Conservation (phyloP, 805 yeast species). For the Candida railenensis region DNA sequence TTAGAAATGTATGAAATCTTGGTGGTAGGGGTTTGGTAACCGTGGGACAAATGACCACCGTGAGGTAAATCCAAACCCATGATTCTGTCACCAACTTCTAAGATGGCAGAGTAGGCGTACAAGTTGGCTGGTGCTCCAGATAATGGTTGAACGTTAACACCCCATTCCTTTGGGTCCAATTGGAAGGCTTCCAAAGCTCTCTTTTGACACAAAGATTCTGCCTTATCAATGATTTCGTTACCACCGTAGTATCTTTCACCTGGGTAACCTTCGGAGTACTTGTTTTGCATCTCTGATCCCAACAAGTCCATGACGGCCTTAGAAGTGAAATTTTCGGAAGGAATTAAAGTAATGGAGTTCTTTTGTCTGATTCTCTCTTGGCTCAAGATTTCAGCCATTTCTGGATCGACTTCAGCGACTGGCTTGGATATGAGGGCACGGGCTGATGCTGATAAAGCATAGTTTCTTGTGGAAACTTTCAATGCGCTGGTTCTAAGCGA, state of each 20-base stretch:
- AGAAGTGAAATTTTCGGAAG: conserved; percentile 96
- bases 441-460: conserved; percentile 70
- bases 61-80: conserved; percentile 99
- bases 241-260: conserved; percentile 99
- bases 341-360: conserved; percentile 90
- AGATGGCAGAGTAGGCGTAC: conserved; percentile 92
- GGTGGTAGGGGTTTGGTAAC: conserved; percentile 91
- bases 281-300: conserved; percentile 98
- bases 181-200: conserved; percentile 91
- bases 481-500: conserved; percentile 17
- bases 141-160: conserved; percentile 94
- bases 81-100: conserved; percentile 93
- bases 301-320: conserved; percentile 93
- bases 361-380: conserved; percentile 90
- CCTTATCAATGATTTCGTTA: conserved; percentile 93
- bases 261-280: conserved; percentile 98
- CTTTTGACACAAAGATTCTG: conserved; percentile 88
- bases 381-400: conserved; percentile 66
- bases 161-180: conserved; percentile 84
- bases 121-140: conserved; percentile 98
- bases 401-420: conserved; percentile 71
- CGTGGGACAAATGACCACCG: conserved; percentile 98
- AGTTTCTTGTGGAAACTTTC: conserved; percentile 23
- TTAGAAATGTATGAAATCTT: conserved; percentile 95
- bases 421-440: conserved; percentile 63